Base-by-base conservation (phyloP, 2,329 filamentous ascomycete species). In the Pseudocercospora crystallina region DNA sequence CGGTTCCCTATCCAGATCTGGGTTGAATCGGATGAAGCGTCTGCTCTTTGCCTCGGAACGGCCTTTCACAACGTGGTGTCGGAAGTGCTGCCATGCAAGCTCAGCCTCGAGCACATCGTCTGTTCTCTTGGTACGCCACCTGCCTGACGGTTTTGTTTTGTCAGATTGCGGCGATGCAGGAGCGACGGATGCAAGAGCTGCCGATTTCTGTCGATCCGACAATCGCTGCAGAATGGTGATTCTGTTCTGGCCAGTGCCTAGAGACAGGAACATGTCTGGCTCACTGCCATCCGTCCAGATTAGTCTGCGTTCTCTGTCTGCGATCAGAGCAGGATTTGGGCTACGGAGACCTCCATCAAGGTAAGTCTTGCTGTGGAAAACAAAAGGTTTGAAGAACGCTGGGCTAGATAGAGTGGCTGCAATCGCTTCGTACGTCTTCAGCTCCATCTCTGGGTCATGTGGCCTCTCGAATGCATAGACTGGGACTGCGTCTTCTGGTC, bases 351-450 rank as follows among this genome's bases (percentile, higher is more conserved):
- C 76, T 2, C 77, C 77, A 49, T 80, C 78, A 0, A 76, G 64
- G 53, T 79, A 82, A 0, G 76, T 75, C 3, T 70, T 69, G 5
- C 70, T 67, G 47, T 81, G 75, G 38, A 58, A 59, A n/a, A 71
- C 65, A 65, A 79, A 80, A 5, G 76, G 73, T 53, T 77, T 76
- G 64, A 81, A 80, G 53, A 73, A 77, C 1, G 67, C 69, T 2
- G 78, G 77, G 3, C 75, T 74, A 5, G 78, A 76, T 1, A 75
- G 72, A 1, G 77, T 77, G 5, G 78, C 78, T 12, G 78, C 70
- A 2, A 76, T 71, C 13, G 76, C 76, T 67, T 81, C 73, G 76
- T 78, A 80, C 3, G 75, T 71, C 55, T 74, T 76, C 20, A 77
- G 47, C 53, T 77, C 74, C 36, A 65, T 60, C 2, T 66, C 53